These are phyloP conservation scores for Lasiosphaeria hispida DNA, from an alignment of 495 filamentous ascomycete species.

Conservation along the genomic window DNA sequence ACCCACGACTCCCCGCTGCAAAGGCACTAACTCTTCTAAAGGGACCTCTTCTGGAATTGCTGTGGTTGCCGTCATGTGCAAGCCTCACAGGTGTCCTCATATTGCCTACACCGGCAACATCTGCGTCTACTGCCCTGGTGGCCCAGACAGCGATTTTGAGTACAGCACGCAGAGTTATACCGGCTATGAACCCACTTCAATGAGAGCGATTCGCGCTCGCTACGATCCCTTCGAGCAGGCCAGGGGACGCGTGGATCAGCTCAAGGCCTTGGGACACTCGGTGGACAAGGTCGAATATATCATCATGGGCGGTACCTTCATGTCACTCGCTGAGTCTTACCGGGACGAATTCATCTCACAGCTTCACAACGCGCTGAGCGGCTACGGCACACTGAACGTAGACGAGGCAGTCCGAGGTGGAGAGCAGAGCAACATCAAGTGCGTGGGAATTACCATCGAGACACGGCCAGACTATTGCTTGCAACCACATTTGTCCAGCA, in stretches of 20 bases:
- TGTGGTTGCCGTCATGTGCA: slow-evolving; percentile 99
- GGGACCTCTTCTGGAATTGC: slow-evolving; percentile 94
- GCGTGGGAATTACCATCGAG: slow-evolving; percentile 97
- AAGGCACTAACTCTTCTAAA: slow-evolving; percentile 29
- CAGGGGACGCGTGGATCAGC: slow-evolving; percentile 90
- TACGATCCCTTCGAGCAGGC: slow-evolving; percentile 99
- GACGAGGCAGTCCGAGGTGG: slow-evolving; percentile 91
- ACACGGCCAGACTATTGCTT: slow-evolving; percentile 96
- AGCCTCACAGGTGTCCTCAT: slow-evolving; percentile 95
- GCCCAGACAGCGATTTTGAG: slow-evolving; percentile 96
- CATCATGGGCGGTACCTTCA: slow-evolving; percentile 99
- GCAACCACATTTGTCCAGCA: slow-evolving; percentile 83
- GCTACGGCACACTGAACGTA: slow-evolving; percentile 85
- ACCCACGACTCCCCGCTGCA: background rate
- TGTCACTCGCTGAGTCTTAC: slow-evolving; percentile 88
- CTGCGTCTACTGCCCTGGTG: slow-evolving; percentile 97
- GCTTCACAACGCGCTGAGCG: slow-evolving; percentile 91
- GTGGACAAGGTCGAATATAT: slow-evolving; percentile 99
- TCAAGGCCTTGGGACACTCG: slow-evolving; percentile 89
- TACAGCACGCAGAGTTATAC: slow-evolving; percentile 99
- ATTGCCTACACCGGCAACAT: slow-evolving; percentile 98
- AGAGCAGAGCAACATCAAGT: slow-evolving; percentile 93
- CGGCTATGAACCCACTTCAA: slow-evolving; percentile 95
- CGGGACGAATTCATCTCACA: slow-evolving; percentile 90
- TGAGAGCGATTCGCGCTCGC: slow-evolving; percentile 94